These are phyloP conservation scores for Teunomyces barrocoloradensis DNA, from an alignment of 805 yeast genomes.

Conservation along the genomic window DNA sequence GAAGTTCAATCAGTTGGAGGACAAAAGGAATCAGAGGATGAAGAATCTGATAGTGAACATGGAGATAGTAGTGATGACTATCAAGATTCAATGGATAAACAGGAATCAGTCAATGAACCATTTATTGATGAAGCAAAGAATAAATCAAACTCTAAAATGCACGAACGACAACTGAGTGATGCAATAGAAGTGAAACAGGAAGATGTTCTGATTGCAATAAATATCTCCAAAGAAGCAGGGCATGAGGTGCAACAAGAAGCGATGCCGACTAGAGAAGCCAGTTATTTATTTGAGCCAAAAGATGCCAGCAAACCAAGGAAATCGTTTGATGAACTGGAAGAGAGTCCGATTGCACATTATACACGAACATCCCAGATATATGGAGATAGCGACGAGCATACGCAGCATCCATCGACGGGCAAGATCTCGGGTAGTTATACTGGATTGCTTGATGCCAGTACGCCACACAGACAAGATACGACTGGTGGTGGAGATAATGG, in stretches of 20 bases:
- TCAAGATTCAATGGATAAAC: background rate
- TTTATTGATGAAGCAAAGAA: constrained; percentile 4
- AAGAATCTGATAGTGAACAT: background rate
- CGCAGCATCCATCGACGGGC: background rate
- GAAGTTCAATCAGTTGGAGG: background rate
- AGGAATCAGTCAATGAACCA: background rate
- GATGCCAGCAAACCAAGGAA: background rate
- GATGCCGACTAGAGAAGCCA: background rate
- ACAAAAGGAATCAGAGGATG: background rate
- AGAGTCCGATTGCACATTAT: constrained; percentile 9
- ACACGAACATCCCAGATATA: constrained; percentile 7
- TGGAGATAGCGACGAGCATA: background rate
- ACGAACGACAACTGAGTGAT: background rate
- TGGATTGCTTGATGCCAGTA: constrained; percentile 14
- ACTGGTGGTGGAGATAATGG: background rate
- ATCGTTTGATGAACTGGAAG: background rate
- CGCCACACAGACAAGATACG: constrained; percentile 10
- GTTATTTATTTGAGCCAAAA: background rate
- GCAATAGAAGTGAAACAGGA: constrained; percentile 1
- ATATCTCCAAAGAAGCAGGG: background rate
- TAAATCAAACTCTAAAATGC: too few species aligned
- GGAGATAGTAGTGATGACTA: background rate
- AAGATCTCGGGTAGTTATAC: constrained; percentile 10
- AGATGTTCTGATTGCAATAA: background rate
- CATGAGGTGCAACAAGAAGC: background rate